Evolutionary conservation across 129 eudicot species (phyloP).

Genomic region (Arctium minus): DNA sequence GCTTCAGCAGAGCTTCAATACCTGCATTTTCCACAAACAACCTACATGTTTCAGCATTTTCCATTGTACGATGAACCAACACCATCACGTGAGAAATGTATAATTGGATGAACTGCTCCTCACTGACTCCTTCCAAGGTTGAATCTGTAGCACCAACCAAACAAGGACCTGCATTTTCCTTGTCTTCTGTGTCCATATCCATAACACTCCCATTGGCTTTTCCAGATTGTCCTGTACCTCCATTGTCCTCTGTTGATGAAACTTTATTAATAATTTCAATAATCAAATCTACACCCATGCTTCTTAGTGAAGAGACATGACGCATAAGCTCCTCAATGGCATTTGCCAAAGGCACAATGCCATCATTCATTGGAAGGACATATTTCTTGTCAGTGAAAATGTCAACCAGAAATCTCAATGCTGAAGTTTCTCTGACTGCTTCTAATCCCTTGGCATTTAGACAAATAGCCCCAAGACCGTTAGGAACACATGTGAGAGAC

Average conservation of each 20-base stretch:
- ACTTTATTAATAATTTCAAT: constrained; percentile 69
- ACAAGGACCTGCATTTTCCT: constrained; percentile 49
- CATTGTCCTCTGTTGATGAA: constrained; percentile 51
- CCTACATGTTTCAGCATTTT: constrained; percentile 92
- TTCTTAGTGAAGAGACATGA: constrained; percentile 74
- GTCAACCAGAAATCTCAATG: constrained; percentile 70
- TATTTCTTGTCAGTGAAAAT: constrained; percentile 72
- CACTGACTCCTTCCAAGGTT: constrained; percentile 45
- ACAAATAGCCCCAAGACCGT: constrained; percentile 95
- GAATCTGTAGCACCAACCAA: constrained; percentile 42
- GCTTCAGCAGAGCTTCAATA: constrained; percentile 80
- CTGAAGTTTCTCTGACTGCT: constrained; percentile 74
- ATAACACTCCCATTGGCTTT: constrained; percentile 48
- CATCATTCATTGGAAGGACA: constrained; percentile 77
- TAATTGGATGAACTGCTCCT: constrained; percentile 77
- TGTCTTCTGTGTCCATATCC: constrained; percentile 80
- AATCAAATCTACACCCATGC: constrained; percentile 80
- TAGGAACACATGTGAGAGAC: constrained; percentile 85
- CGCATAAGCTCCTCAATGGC: constrained; percentile 96
- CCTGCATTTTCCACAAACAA: constrained; percentile 90
- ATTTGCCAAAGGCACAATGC: constrained; percentile 90
- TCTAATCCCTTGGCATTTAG: constrained; percentile 89
- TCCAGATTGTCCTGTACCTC: constrained; percentile 27
- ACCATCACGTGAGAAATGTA: constrained; percentile 88
- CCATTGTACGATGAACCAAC: constrained; percentile 92